Evolutionary conservation across 2,329 filamentous ascomycete species (phyloP).

Genomic region (Penicillium sp.): DNA sequence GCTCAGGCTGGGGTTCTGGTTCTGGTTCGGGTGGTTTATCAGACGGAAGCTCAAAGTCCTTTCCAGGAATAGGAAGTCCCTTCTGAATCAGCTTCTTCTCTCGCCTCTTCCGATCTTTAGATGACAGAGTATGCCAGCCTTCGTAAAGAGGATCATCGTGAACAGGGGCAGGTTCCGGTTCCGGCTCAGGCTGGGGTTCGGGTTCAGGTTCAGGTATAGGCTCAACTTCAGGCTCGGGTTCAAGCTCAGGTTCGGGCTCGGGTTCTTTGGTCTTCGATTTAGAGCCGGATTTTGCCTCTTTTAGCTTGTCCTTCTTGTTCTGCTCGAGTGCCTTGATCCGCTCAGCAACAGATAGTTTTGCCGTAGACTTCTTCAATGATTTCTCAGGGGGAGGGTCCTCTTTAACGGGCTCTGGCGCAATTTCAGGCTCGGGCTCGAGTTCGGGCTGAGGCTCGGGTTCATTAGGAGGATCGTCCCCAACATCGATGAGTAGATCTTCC

Average conservation of each 20-base stretch:
- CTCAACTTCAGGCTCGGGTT: slow-evolving; percentile 18
- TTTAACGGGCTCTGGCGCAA: slow-evolving; percentile 29
- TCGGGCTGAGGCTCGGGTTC: slow-evolving; percentile 41
- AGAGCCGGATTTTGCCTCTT: slow-evolving; percentile 23
- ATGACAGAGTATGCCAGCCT: slow-evolving; percentile 38
- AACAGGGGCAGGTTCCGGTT: slow-evolving; percentile 34
- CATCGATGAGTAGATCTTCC: slow-evolving; percentile 44
- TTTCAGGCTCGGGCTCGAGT: slow-evolving; percentile 41
- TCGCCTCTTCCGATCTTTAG: slow-evolving; percentile 52
- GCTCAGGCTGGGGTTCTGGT: slow-evolving; percentile 21
- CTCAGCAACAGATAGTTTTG: slow-evolving; percentile 56
- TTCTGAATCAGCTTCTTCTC: slow-evolving; percentile 37
- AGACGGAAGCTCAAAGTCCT: slow-evolving; percentile 33
- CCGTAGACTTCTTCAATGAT: slow-evolving; percentile 49
- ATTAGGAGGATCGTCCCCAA: slow-evolving; percentile 40
- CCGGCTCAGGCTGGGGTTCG: slow-evolving; percentile 30
- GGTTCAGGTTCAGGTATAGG: slow-evolving; percentile 35
- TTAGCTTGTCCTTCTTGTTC: slow-evolving; percentile 44
- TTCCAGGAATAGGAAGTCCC: slow-evolving; percentile 36
- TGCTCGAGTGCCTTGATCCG: slow-evolving; percentile 55
- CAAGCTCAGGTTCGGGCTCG: background rate
- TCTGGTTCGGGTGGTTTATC: slow-evolving; percentile 28
- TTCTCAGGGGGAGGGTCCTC: slow-evolving; percentile 38
- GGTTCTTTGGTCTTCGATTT: background rate
- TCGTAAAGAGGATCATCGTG: slow-evolving; percentile 44